Conservation (phyloP, 2,329 filamentous ascomycete genomes). For the Geosmithia flava region DNA sequence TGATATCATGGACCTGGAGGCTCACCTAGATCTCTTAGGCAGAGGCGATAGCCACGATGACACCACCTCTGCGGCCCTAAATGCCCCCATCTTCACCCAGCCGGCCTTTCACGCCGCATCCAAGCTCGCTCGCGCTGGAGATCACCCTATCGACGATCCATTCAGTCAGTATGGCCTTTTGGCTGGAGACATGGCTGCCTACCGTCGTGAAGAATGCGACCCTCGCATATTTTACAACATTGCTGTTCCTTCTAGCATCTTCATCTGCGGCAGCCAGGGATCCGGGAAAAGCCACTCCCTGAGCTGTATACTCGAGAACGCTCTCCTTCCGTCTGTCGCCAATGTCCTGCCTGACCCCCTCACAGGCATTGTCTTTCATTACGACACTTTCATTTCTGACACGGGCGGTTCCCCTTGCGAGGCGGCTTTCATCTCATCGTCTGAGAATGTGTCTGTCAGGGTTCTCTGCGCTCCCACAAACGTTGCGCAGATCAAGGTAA, state of each 20-base stretch:
- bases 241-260: conserved; percentile 40
- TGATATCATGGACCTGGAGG: not conserved
- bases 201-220: not conserved
- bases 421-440: conserved; percentile 39
- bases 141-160: not conserved
- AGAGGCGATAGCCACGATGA: not conserved
- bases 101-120: conserved; percentile 9
- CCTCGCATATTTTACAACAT: conserved; percentile 31
- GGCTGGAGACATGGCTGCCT: conserved; percentile 1
- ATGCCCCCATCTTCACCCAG: conserved; percentile 17
- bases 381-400: conserved; percentile 41
- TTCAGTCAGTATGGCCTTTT: conserved; percentile 5
- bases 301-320: conserved; percentile 44
- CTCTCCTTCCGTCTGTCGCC: conserved; percentile 30
- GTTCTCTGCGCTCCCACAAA: conserved; percentile 45
- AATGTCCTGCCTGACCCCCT: conserved; percentile 37
- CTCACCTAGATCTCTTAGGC: not conserved
- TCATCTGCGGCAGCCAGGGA: conserved; percentile 53
- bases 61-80: conserved; percentile 5
- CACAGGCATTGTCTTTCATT: conserved; percentile 53
- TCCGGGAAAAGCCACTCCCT: conserved; percentile 53
- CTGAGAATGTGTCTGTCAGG: conserved; percentile 28
- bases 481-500: conserved; percentile 17
- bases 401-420: conserved; percentile 41
- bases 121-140: not conserved